Evolutionary conservation across 257 asterid genomes (phyloP).

Genomic region (Nemophila menziesii): DNA sequence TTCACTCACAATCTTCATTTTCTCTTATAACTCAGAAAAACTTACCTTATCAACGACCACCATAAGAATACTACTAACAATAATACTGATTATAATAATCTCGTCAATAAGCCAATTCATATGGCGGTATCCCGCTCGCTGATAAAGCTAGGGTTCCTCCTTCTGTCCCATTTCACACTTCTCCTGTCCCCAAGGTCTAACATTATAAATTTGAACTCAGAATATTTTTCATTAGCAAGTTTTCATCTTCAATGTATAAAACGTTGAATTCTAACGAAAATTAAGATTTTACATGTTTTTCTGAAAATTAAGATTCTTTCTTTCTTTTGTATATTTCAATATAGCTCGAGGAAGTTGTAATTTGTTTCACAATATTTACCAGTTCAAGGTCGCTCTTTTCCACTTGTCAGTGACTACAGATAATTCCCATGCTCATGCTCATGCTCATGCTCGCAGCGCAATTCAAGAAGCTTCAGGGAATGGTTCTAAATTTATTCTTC

Average conservation of each 20-base stretch:
- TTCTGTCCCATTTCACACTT: conserved; percentile 39
- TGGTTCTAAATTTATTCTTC: conserved; percentile 72
- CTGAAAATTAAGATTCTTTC: too few relatives aligned
- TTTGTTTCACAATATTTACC: conserved; percentile 21
- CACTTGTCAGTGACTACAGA: conserved; percentile 55
- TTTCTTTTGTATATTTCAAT: too few relatives aligned
- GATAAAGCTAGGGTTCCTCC: conserved; percentile 74
- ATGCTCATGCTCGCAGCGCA: conserved; percentile 50
- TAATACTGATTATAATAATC: not conserved
- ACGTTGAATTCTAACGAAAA: too few relatives aligned
- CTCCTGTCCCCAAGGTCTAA: conserved; percentile 54
- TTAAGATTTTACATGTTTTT: not conserved
- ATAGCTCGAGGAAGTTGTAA: not conserved
- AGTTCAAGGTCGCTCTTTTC: conserved; percentile 83
- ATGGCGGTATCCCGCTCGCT: conserved; percentile 26
- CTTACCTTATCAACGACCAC: too few relatives aligned
- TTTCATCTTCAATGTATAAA: too few relatives aligned
- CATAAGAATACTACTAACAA: too few relatives aligned
- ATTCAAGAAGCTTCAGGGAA: conserved; percentile 50
- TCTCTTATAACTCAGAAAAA: conserved; percentile 2
- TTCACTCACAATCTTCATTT: conserved; percentile 7
- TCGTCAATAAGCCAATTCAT: conserved; percentile 10
- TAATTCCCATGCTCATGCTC: too few relatives aligned
- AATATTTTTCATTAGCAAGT: not conserved
- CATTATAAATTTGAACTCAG: not conserved